These are phyloP conservation scores for Pseudozyma sp. DNA, from an alignment of 1,284 basidiomycete genomes.

Conservation along the genomic window DNA sequence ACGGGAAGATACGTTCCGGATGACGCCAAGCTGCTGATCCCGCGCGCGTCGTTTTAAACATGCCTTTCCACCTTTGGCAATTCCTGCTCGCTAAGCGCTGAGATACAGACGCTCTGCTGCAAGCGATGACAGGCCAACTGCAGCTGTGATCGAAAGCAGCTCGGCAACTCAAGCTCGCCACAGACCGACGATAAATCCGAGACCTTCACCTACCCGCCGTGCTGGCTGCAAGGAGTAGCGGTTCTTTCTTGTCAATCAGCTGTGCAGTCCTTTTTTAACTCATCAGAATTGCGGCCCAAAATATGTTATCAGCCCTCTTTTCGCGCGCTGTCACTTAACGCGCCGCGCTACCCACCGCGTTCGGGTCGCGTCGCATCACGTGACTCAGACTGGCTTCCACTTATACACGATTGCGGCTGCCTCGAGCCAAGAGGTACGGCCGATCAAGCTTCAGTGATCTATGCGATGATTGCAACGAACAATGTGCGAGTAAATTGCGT, in stretches of 20 bases:
- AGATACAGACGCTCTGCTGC: background rate
- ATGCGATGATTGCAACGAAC: too few species aligned
- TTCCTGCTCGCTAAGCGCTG: too few species aligned
- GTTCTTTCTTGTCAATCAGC: too few species aligned
- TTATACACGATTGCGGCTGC: background rate
- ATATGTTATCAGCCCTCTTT: constrained; percentile 2
- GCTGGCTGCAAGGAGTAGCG: too few species aligned
- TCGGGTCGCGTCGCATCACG: constrained; percentile 27
- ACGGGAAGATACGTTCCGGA: constrained; percentile 5
- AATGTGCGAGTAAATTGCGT: too few species aligned
- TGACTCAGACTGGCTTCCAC: constrained; percentile 3
- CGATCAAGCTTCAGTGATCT: too few species aligned
- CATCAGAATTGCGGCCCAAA: background rate
- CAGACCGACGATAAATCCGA: background rate
- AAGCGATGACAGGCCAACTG: background rate
- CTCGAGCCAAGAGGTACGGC: too few species aligned
- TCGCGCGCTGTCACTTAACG: constrained; percentile 38
- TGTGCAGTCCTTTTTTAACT: too few species aligned
- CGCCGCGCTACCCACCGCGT: constrained; percentile 23
- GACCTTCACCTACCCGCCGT: too few species aligned
- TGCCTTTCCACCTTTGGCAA: too few species aligned
- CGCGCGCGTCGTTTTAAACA: too few species aligned
- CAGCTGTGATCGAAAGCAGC: too few species aligned
- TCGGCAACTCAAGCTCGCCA: background rate
- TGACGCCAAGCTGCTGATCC: constrained; percentile 16